Evolutionary conservation across 306 rosid species (phyloP).

Genomic region (Cajanus cajan): DNA sequence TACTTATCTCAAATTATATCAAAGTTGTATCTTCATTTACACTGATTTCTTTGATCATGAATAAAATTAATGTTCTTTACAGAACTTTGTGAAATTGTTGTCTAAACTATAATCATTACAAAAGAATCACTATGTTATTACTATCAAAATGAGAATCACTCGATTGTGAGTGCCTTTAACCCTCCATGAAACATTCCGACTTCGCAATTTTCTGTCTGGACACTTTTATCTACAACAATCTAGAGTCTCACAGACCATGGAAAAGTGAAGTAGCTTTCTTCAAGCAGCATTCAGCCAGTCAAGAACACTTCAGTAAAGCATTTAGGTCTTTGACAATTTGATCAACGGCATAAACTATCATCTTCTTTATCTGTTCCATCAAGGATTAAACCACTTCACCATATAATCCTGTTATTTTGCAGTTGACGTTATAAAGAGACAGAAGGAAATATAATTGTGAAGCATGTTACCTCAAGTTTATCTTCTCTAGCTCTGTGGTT

Average conservation of each 20-base stretch:
- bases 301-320: constrained; percentile 22
- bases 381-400: constrained; percentile 10
- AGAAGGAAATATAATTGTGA: background rate
- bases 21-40: no score
- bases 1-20: no score
- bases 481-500: constrained; percentile 82
- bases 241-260: background rate
- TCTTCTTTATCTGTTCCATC: constrained; percentile 72
- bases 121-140: background rate
- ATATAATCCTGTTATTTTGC: constrained; percentile 5
- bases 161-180: background rate
- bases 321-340: constrained; percentile 54
- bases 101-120: background rate
- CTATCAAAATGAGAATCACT: background rate
- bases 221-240: background rate
- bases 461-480: constrained; percentile 70
- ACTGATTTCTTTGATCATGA: background rate
- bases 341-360: constrained; percentile 67
- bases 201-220: background rate
- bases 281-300: constrained; percentile 21
- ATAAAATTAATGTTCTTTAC: background rate
- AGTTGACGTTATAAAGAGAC: background rate
- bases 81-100: background rate
- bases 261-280: constrained; percentile 11
- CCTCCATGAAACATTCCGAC: constrained; percentile 2